Evolutionary conservation across 495 filamentous ascomycete genomes (phyloP).

Genomic region (Barbatosphaeria neglecta): DNA sequence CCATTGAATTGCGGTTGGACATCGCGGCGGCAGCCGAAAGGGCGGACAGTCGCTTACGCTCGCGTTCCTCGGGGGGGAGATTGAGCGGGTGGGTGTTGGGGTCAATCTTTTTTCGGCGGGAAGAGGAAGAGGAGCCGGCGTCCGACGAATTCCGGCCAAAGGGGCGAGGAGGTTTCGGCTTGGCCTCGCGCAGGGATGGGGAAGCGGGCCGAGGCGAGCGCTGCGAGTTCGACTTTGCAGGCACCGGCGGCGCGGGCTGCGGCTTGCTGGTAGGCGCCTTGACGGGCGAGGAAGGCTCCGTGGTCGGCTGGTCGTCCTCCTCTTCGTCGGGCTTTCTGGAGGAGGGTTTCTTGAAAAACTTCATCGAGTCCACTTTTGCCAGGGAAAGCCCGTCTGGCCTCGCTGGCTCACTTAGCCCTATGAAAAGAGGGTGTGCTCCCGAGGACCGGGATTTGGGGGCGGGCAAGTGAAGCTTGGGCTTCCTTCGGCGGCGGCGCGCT

Average conservation of each 20-base stretch:
- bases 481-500: no score
- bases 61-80: conserved; percentile 72
- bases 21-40: conserved; percentile 62
- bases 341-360: conserved; percentile 43
- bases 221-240: conserved; percentile 11
- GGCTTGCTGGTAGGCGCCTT: conserved; percentile 7
- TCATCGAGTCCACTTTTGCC: conserved; percentile 28
- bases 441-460: neutral
- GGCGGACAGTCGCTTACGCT: conserved; percentile 58
- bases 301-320: conserved; percentile 25
- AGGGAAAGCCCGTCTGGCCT: neutral
- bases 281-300: conserved; percentile 14
- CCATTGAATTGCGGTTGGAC: conserved; percentile 62
- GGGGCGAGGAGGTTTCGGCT: conserved; percentile 26
- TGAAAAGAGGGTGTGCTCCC: neutral
- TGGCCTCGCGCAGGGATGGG: conserved; percentile 8
- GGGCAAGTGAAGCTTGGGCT: neutral
- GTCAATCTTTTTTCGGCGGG: conserved; percentile 43
- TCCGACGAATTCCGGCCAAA: conserved; percentile 29
- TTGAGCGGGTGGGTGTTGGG: conserved; percentile 73
- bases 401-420: neutral
- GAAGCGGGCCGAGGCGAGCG: conserved; percentile 16
- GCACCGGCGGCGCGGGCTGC: conserved; percentile 8
- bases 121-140: conserved; percentile 18
- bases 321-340: conserved; percentile 39